Evolutionary conservation across 768 basidiomycete species (phyloP), one percentile per base, ranked within the genome.

Genomic region (Trichaptum fuscoviolaceum): DNA sequence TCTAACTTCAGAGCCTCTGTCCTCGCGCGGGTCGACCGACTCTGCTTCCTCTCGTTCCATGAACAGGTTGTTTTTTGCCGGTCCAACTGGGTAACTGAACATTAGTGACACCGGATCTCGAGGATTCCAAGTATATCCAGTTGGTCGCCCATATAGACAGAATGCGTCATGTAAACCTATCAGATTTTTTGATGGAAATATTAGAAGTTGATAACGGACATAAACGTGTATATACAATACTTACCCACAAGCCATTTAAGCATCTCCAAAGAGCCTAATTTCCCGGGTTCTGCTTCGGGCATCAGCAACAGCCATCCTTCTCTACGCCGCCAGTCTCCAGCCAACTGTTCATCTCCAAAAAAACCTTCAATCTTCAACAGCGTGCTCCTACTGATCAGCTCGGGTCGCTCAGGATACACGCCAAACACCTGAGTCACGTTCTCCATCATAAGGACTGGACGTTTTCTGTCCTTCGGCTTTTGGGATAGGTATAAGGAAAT

Each of bases 351-450:
- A 34, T 90, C 88, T 1, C 91, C 90, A 64, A 97, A 84, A 26
- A 83, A 78, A 10, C 94, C 96, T 73, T 98, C 95, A 7, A 98
- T 74, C 75, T 99, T 99, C 80, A 98, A 89, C 70, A 99, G 78
- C 0, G 93, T 95, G 69, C 94, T 95, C 71, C 87, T 82, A 69
- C 84, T 89, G 77, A 99, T 95, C 69, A 97, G 79, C 70, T 95
- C 93, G 10, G 93, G 92, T n/a, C 93, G 85, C 74, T 98, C 96
- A 1, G 96, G 96, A 75, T 95, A 99, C 9, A 99, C 93, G 2
- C 93, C 93, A 73, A 95, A 97, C 20, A 90, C 93, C 77, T 97
- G 93, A 0, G 89, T 85, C 64, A 95, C 82, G 57, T 86, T 77
- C 35, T 77, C 81, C 66, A 96, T 77, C 0, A 90, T 90, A 68